Evolutionary conservation across 2,329 filamentous ascomycete genomes (phyloP), one percentile per base, ranked within the genome.

Genomic region (Xylariaceae sp.): DNA sequence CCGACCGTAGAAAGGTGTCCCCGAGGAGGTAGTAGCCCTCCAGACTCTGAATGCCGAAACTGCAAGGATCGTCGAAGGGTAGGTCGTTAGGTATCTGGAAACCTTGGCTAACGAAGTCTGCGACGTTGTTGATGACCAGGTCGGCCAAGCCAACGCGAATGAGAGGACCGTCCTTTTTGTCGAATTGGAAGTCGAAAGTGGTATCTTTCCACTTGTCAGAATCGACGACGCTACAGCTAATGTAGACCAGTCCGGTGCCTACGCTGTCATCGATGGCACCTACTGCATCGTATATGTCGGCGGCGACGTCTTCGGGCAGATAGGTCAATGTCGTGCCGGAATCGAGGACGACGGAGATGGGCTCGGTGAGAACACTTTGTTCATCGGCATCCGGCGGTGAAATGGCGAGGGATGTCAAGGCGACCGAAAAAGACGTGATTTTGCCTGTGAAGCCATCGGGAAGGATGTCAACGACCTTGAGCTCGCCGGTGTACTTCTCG

Each of bases 311-410:
- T 52, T 77, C 68, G 0, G 84, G 84, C 0, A 87, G 71, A 62
- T 85, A 85, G 54, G 76, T 81, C 52, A 85, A 67, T n/a, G 80
- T 85, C 39, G 78, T 83, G 43, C 84, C 84, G 1, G 82, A 85
- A 68, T 87, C 84, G 43, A 87, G 77, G 14, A 87, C 71, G 41
- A 82, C 82, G 3, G 78, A 53, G 2, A 42, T 44, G 1, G 58
- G 44, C 40, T 55, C 38, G 39, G 44, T 38, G 18, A 56, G 50
- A 18, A 60, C 56, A 38, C 62, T 63, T 32, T 65, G 64, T 11
- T 70, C 60, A 36, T 57, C 58, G 4, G 22, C 58, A 3, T 58
- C 60, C 44, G 55, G 54, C 19, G 69, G 67, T 48, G 70, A 73
- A 47, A 79, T 62, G 11, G 70, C 58, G 5, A 72, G 43, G 2